Conservation (phyloP, 306 rosid species). For the Cucumis hystrix region DNA sequence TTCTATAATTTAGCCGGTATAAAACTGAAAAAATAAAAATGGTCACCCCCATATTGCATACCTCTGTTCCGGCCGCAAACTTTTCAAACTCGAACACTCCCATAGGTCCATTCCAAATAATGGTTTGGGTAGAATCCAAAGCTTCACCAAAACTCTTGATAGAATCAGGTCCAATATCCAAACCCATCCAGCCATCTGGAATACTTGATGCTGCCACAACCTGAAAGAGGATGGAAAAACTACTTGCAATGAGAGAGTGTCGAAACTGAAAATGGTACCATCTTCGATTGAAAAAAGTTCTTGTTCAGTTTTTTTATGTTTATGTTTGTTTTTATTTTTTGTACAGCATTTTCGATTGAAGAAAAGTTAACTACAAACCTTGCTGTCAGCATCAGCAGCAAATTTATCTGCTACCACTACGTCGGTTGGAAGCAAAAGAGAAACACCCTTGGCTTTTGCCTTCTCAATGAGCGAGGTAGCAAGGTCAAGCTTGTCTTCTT, state of each 20-base stretch:
- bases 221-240: conserved; percentile 17
- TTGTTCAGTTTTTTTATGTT: too few species aligned
- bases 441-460: conserved; percentile 82
- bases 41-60: conserved; percentile 7
- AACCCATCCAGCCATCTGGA: conserved; percentile 97
- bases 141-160: conserved; percentile 56
- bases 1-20: neutral
- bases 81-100: conserved; percentile 90
- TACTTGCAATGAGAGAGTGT: neutral
- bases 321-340: too few species aligned
- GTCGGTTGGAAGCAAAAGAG: conserved; percentile 81
- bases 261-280: neutral
- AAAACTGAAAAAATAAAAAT: neutral
- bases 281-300: neutral
- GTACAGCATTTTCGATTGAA: neutral
- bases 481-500: conserved; percentile 69
- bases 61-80: conserved; percentile 89
- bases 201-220: conserved; percentile 66
- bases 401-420: conserved; percentile 83
- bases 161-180: conserved; percentile 92
- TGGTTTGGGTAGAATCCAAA: conserved; percentile 60
- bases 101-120: conserved; percentile 98
- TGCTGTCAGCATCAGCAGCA: conserved; percentile 79
- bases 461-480: conserved; percentile 63
- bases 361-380: conserved; percentile 24